Percentiles rank a stretch among this genome's conserved stretches.
These are phyloP conservation scores for Allium cepa DNA, from an alignment of 106 monocot species.

Conservation along the genomic window DNA sequence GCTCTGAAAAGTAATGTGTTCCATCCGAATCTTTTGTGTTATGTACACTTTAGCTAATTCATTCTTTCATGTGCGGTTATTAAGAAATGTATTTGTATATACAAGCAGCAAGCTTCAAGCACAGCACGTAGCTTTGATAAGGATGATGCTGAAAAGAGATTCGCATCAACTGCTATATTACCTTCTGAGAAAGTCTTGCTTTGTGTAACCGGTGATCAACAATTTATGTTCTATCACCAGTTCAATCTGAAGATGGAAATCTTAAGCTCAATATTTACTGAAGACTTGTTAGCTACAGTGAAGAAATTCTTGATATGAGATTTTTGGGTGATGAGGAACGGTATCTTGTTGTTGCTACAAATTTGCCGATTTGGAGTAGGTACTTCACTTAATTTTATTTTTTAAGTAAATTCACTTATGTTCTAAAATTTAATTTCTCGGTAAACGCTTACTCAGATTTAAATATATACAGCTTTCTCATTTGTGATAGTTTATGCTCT, in stretches of 20 bases:
- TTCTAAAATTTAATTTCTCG: too few relatives aligned
- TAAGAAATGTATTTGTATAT: conserved; percentile 55
- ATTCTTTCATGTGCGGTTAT: background rate
- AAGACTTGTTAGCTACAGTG: conserved; percentile 83
- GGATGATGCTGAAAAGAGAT: conserved; percentile 60
- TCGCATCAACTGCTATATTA: conserved; percentile 55
- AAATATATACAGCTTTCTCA: too few relatives aligned
- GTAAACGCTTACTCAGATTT: too few relatives aligned
- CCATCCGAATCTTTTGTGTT: background rate
- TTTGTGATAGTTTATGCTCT: too few relatives aligned
- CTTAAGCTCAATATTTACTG: conserved; percentile 50
- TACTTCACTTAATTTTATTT: conserved; percentile 7
- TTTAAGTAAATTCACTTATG: too few relatives aligned
- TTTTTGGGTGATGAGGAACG: conserved; percentile 91
- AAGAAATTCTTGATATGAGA: conserved; percentile 87
- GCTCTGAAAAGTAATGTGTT: conserved; percentile 37
- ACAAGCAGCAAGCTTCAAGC: conserved; percentile 78
- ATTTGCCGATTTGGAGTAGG: conserved; percentile 95
- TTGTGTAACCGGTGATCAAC: conserved; percentile 84
- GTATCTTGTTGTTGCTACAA: conserved; percentile 88
- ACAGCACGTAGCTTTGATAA: conserved; percentile 37
- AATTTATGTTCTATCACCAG: conserved; percentile 75
- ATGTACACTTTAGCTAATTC: background rate
- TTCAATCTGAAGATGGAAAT: conserved; percentile 33
- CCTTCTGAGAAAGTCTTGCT: conserved; percentile 58